Base-by-base conservation (phyloP, 192 early-diverging fungal species). In the Backusella tarrabulga region DNA sequence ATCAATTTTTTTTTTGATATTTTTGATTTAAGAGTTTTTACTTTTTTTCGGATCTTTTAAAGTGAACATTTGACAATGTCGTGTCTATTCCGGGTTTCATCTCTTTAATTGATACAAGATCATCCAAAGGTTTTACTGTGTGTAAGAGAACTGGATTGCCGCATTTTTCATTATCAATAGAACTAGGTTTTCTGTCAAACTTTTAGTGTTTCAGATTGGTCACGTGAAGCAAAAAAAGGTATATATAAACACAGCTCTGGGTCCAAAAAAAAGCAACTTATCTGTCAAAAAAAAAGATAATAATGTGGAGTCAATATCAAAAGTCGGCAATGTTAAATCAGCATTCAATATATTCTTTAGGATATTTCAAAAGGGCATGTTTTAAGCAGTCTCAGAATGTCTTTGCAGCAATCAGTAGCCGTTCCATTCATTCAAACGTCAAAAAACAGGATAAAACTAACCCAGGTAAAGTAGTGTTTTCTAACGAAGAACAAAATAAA, bases 21-120 rank as follows among this genome's bases (percentile, higher is more conserved):
- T 29, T 26, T 29, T 63, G 56, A 63, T 63, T 63, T 63, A 63
- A 63, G 56, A 63, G 56, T 63, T 63, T 60, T 63, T 56, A 40
- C 5, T 44, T 44, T 44, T 44, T 50, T 23, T 29, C 56, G 56
- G 56, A 63, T 63, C 56, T 63, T 63, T 63, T 12, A 12, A 26
- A 63, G 19, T 63, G 11, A 63, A 26, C 56, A 63, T 29, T 12
- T 21, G 23, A 29, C 26, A 9, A 12, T 29, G 23, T 29, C 56
- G 11, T 29, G 23, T 0, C 7, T 29, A 63, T 26, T 63, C 17
- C 46, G 46, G 46, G 19, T 63, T 29, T 63, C 23, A 2, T 26
- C 26, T 63, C 23, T 29, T 63, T 29, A 63, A 11, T 63, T 3
- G 21, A 4, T 63, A 63, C 9, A 63, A 23, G 9, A 63, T 29